Conservation (phyloP, 768 basidiomycete genomes). For the Rhizopogon rudus region DNA sequence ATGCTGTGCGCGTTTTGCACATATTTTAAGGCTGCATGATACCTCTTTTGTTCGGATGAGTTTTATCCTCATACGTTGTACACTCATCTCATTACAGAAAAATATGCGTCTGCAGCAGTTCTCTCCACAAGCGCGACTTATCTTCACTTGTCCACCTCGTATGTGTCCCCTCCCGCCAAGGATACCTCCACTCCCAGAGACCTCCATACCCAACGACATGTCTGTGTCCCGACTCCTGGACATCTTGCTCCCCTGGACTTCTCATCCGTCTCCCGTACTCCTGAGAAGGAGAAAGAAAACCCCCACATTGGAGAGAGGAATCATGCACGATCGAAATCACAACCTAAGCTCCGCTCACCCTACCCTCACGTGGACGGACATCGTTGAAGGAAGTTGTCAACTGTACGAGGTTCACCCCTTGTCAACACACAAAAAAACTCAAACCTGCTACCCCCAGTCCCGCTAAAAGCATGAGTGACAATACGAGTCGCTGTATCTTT, state of each 20-base stretch:
- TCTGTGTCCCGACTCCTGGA: constrained; percentile 26
- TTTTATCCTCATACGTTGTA: neutral
- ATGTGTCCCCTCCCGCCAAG: constrained; percentile 16
- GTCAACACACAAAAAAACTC: constrained; percentile 4
- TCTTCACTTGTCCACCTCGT: constrained; percentile 15
- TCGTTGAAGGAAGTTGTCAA: constrained; percentile 21
- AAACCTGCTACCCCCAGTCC: neutral
- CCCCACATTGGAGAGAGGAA: neutral
- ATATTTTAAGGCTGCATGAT: too few relatives aligned
- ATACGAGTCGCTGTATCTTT: constrained; percentile 10
- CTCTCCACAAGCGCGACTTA: constrained; percentile 7
- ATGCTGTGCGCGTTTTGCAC: too few relatives aligned
- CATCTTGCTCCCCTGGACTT: constrained; percentile 29
- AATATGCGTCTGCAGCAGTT: constrained; percentile 24
- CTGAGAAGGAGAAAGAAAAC: neutral
- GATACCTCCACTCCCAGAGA: constrained; percentile 15
- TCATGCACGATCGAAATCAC: constrained; percentile 28
- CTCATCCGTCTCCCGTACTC: constrained; percentile 10
- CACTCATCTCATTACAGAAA: constrained; percentile 20
- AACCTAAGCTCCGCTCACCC: constrained; percentile 26
- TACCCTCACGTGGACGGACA: neutral
- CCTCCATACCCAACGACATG: constrained; percentile 11
- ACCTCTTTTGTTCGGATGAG: neutral
- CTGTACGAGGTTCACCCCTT: constrained; percentile 24
- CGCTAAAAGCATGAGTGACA: constrained; percentile 10